phyloP scores from a whole-genome alignment of 345 rosid genomes.

The Eutrema heterophyllum region DNA sequence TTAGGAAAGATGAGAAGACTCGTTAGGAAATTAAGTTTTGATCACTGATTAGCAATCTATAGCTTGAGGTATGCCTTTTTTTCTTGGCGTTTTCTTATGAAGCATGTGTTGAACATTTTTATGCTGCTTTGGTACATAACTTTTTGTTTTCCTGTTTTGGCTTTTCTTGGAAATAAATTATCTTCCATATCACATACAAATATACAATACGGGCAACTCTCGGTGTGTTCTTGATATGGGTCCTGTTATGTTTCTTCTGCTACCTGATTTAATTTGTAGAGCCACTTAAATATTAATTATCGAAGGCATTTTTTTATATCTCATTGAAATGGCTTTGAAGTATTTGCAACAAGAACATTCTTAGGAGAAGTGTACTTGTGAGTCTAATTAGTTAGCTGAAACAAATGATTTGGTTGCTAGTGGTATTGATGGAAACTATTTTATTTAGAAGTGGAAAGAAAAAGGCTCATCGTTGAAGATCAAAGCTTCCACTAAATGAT shows the following conservation, averaged over 20 bases:
- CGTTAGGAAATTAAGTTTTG: not conserved
- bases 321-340: slow-evolving; percentile 47
- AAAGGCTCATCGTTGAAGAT: not conserved
- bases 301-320: not conserved
- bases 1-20: not conserved
- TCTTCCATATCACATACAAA: not conserved
- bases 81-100: not conserved
- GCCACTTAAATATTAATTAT: not conserved
- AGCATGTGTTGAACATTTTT: not conserved
- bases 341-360: slow-evolving; percentile 44
- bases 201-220: not conserved
- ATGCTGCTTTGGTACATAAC: not conserved
- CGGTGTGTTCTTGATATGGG: not conserved
- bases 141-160: not conserved
- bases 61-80: not conserved
- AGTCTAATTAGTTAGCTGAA: slow-evolving; percentile 52
- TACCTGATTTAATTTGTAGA: not conserved
- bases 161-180: not conserved
- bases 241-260: not conserved
- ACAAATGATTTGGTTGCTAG: slow-evolving; percentile 45
- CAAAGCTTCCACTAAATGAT: not conserved
- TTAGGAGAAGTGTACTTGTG: slow-evolving; percentile 48
- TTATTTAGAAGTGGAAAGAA: not conserved
- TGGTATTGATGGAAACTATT: not conserved
- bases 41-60: not conserved